phyloP scores from a whole-genome alignment of 176 grass and related monocot genomes.

The Luzula sylvatica region DNA sequence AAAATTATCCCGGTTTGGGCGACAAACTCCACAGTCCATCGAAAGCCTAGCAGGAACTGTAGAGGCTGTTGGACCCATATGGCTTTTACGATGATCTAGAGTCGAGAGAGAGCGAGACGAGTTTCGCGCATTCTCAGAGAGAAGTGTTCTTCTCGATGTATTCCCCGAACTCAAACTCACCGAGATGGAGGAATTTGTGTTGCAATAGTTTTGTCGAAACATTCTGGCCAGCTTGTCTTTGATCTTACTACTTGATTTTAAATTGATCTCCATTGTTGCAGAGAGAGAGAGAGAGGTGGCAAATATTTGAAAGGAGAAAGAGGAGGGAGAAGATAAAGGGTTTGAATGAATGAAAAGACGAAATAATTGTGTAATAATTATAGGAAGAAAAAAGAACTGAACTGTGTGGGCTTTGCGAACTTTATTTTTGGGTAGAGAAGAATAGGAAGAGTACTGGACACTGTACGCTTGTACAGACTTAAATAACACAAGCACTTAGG shows the following conservation, averaged over 20 bases:
- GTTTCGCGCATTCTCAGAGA: slow-evolving; percentile 13
- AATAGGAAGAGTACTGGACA: slow-evolving; percentile 9
- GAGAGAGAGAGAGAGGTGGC: slow-evolving; percentile 1
- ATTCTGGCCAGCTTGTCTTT: slow-evolving; percentile 58
- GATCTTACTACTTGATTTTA: slow-evolving; percentile 42
- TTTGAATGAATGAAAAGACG: slow-evolving; percentile 3
- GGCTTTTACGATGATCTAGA: not conserved
- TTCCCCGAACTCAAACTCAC: slow-evolving; percentile 16
- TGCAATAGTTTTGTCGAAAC: slow-evolving; percentile 83
- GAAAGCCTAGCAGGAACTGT: not conserved
- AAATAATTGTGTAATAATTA: slow-evolving; percentile 19
- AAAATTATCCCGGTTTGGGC: slow-evolving; percentile 7
- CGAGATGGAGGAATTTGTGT: slow-evolving; percentile 30
- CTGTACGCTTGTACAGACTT: slow-evolving; percentile 3
- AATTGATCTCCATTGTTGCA: slow-evolving; percentile 20
- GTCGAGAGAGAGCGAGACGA: not conserved
- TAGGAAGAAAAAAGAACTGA: slow-evolving; percentile 18
- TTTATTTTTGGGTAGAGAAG: slow-evolving; percentile 3
- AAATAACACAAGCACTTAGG: not conserved
- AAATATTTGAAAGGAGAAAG: too few relatives aligned
- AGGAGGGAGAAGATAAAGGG: slow-evolving; percentile 11
- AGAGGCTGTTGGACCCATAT: not conserved
- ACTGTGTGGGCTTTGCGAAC: not conserved
- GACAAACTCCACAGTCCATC: slow-evolving; percentile 23
- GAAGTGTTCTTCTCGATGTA: slow-evolving; percentile 11